These are phyloP conservation scores for Solanum megistacrolobum DNA, from an alignment of 257 asterid species.

Conservation along the genomic window DNA sequence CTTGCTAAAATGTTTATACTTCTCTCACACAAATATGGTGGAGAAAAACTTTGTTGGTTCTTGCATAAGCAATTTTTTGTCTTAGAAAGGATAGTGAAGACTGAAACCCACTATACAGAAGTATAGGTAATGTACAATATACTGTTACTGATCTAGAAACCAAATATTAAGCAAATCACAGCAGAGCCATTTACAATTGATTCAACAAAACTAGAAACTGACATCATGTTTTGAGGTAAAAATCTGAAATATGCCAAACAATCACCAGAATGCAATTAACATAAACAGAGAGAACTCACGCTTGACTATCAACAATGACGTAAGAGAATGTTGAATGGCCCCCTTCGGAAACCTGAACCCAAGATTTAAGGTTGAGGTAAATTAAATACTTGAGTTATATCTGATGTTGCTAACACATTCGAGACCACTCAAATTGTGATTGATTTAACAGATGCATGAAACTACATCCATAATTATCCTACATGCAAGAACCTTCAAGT, in stretches of 20 bases:
- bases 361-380: neutral
- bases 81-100: neutral
- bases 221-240: neutral
- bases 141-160: neutral
- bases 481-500: neutral
- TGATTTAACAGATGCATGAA: neutral
- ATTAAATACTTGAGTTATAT: neutral
- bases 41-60: neutral
- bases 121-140: neutral
- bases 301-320: slow-evolving; percentile 75
- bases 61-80: neutral
- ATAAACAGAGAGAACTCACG: slow-evolving; percentile 41
- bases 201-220: neutral
- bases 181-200: neutral
- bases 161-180: neutral
- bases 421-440: neutral
- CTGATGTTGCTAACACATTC: neutral
- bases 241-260: neutral
- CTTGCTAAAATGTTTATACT: neutral
- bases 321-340: slow-evolving; percentile 96
- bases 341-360: slow-evolving; percentile 65
- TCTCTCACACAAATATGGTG: neutral
- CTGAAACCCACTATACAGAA: neutral
- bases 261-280: neutral
- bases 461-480: neutral